These are phyloP conservation scores for Leptographium flavum DNA, from an alignment of 2,329 filamentous ascomycete species.

Conservation along the genomic window DNA sequence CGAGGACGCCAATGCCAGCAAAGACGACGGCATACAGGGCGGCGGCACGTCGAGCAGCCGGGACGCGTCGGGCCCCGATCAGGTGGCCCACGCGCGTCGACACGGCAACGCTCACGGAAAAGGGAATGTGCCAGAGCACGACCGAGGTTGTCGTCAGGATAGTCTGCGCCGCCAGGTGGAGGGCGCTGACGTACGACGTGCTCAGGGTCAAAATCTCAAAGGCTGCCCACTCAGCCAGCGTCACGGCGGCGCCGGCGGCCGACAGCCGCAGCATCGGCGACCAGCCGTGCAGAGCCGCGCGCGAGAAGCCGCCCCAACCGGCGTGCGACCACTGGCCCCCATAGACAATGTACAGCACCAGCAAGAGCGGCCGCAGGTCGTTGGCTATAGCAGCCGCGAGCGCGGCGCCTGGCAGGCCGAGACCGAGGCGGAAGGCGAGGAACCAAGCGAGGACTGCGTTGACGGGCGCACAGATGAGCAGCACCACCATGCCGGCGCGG, in stretches of 20 bases:
- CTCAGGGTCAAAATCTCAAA: conserved; percentile 54
- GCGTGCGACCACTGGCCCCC: conserved; percentile 46
- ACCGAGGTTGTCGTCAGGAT: conserved; percentile 50
- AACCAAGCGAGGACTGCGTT: conserved; percentile 64
- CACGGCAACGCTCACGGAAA: conserved; percentile 56
- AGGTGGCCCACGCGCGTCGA: conserved; percentile 60
- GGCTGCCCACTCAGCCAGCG: conserved; percentile 39
- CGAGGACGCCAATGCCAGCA: conserved; percentile 34
- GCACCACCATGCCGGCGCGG: conserved; percentile 38
- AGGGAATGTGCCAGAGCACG: conserved; percentile 58
- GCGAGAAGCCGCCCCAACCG: conserved; percentile 74
- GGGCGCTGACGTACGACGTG: conserved; percentile 49
- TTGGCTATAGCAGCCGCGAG: conserved; percentile 69
- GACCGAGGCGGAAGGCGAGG: conserved; percentile 54
- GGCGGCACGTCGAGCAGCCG: neutral
- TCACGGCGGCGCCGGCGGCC: conserved; percentile 57
- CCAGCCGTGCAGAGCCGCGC: conserved; percentile 17
- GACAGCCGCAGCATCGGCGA: conserved; percentile 58
- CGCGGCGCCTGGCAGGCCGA: conserved; percentile 68
- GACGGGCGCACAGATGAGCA: conserved; percentile 40
- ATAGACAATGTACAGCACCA: conserved; percentile 66
- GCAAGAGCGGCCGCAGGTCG: conserved; percentile 59
- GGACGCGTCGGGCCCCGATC: conserved; percentile 51
- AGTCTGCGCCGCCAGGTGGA: conserved; percentile 55
- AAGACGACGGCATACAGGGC: conserved; percentile 11